These are phyloP conservation scores for Trichoderma orchidacearum DNA, from an alignment of 495 filamentous ascomycete genomes.

Conservation along the genomic window DNA sequence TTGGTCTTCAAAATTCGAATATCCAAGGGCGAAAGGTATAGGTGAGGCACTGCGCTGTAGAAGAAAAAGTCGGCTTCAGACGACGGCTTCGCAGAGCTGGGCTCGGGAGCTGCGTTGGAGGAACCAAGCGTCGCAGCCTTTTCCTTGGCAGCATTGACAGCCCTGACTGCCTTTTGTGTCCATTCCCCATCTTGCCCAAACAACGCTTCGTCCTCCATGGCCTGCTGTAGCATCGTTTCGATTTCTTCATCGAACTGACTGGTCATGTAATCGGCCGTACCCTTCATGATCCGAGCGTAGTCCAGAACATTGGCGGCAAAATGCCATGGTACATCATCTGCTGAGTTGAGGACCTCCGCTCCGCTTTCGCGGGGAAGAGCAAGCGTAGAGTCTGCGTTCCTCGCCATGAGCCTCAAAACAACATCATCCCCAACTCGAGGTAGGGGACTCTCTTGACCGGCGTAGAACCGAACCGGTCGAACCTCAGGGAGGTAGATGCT, in stretches of 20 bases:
- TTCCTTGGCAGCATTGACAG: constrained; percentile 58
- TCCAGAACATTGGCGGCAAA: constrained; percentile 87
- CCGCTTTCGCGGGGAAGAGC: constrained; percentile 72
- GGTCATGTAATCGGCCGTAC: constrained; percentile 75
- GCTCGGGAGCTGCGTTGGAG: constrained; percentile 1
- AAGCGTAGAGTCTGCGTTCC: constrained; percentile 65
- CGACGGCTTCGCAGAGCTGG: constrained; percentile 4
- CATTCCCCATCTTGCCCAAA: constrained; percentile 91
- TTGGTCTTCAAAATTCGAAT: constrained; percentile 88
- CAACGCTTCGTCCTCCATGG: constrained; percentile 77
- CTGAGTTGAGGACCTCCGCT: constrained; percentile 48
- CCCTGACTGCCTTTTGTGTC: constrained; percentile 67
- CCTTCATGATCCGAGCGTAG: constrained; percentile 92
- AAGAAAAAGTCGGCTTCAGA: constrained; percentile 54
- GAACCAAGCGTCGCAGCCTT: constrained; percentile 35
- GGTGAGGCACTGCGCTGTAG: constrained; percentile 80
- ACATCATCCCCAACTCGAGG: constrained; percentile 80
- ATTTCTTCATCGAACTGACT: constrained; percentile 70
- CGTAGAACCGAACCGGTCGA: constrained; percentile 83
- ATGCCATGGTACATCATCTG: constrained; percentile 82
- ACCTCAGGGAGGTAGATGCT: constrained; percentile 76
- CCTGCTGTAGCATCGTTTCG: constrained; percentile 55
- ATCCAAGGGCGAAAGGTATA: constrained; percentile 86
- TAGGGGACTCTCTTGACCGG: constrained; percentile 68
- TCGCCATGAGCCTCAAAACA: constrained; percentile 69